These are phyloP conservation scores for Aureobasidium sp. DNA, from an alignment of 2,329 filamentous ascomycete genomes.

Conservation along the genomic window DNA sequence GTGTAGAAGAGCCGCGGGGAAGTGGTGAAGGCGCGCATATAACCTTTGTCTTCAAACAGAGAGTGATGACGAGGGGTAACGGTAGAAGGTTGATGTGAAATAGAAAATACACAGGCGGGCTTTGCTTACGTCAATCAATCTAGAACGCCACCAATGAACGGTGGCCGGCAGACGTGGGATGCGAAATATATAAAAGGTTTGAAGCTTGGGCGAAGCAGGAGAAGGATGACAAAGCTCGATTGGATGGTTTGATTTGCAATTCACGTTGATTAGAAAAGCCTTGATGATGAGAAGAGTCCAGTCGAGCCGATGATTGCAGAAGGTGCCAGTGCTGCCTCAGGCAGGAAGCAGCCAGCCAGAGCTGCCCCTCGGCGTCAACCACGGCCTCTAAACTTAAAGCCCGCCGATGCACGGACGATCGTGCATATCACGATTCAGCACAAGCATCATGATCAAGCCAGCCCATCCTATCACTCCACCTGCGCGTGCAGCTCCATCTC, in stretches of 20 bases:
- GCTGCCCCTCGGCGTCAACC: background rate
- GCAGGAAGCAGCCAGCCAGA: background rate
- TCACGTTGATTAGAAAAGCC: background rate
- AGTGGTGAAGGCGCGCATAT: slow-evolving; percentile 10
- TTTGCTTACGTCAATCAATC: slow-evolving; percentile 12
- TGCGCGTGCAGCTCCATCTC: background rate
- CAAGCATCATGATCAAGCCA: background rate
- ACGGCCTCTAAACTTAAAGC: background rate
- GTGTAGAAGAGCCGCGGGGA: slow-evolving; percentile 8
- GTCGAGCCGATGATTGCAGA: background rate
- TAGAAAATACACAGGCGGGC: slow-evolving; percentile 3
- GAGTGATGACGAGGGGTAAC: slow-evolving; percentile 2
- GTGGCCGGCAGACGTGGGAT: background rate
- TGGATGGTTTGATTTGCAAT: background rate
- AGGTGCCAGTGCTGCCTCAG: background rate
- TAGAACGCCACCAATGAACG: slow-evolving; percentile 2
- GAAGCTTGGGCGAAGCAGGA: background rate
- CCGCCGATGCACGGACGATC: background rate
- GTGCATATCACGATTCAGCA: background rate
- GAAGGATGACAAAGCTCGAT: background rate
- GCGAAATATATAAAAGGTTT: background rate
- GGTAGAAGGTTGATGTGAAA: background rate
- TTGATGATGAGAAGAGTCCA: background rate
- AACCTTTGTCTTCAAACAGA: background rate
- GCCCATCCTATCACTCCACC: background rate